Base-by-base conservation (phyloP, 495 filamentous ascomycete genomes). In the Aspergillus mulundensis region DNA sequence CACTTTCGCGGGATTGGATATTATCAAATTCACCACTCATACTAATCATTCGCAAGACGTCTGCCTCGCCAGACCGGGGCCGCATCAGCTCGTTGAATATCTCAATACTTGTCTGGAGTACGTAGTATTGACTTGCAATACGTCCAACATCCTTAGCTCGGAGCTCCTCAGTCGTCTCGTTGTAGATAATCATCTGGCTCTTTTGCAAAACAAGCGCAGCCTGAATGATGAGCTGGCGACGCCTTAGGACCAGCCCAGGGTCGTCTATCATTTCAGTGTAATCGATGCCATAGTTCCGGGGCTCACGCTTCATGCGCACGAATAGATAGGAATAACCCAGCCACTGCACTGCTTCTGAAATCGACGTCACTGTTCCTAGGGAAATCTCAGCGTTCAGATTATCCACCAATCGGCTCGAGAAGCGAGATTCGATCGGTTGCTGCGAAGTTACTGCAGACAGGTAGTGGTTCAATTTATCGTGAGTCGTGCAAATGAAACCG, bases 171-270 rank as follows among this genome's bases (percentile, higher is more conserved):
- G 94, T 97, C 14, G 73, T 78, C 57, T 97, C 95, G 63, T 97
- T 95, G 77, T 93, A 97, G 40, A 97, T 95, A 60, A 99, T 92
- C 94, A 99, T 99, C 67, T 97, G 95, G 61, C 87, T 95, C 62
- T 91, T 80, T 60, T 94, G 90, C 30, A 99, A 76, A 2, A 87
- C 86, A 19, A 83, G 78, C 2, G 94, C 95, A 32, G 94, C 95
- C 57, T 93, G 83, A 49, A 95, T 89, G 53, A 95, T 85, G 50
- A 97, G 73, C 41, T 94, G 82, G 16, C 90, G 78, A 57, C 94
- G 81, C 63, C 92, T 81, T 63, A 89, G 84, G 4, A 96, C 86
- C 47, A 99, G 77, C 50, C 82, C 81, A 15, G 90, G 91, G 64
- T 99, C 94, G 62, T 96, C 87, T 19, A 82, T 77, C 36, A 87